Percentiles rank a stretch among this genome's conserved stretches.
These are phyloP conservation scores for Aspergillus campestris DNA, from an alignment of 495 filamentous ascomycete species.

Conservation along the genomic window DNA sequence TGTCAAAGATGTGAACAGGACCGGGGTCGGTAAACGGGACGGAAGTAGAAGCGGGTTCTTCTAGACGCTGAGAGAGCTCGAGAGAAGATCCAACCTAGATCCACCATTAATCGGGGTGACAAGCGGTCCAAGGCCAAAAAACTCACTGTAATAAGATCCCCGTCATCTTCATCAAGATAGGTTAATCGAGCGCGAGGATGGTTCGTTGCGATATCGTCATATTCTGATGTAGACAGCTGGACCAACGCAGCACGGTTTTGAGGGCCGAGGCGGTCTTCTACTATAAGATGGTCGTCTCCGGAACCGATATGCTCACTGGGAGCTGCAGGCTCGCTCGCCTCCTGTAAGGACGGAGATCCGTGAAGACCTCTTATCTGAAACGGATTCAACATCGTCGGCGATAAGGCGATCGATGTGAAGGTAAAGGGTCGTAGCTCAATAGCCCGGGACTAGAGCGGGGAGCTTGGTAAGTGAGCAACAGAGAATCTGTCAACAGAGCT, in stretches of 20 bases:
- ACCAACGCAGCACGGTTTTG: conserved; percentile 20
- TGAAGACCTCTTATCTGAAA: conserved; percentile 37
- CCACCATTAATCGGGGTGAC: conserved; percentile 3
- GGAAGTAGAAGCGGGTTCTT: conserved; percentile 27
- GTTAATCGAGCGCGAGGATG: conserved; percentile 44
- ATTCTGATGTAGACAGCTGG: conserved; percentile 34
- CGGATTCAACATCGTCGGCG: conserved; percentile 31
- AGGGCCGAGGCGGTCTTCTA: not conserved
- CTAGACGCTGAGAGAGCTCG: conserved; percentile 42
- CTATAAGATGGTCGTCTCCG: not conserved
- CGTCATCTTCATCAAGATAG: conserved; percentile 49
- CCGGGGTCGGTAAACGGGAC: conserved; percentile 8
- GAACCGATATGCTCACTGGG: not conserved
- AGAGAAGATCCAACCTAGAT: conserved; percentile 42
- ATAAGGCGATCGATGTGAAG: not conserved
- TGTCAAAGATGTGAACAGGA: conserved; percentile 41
- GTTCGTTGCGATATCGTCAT: conserved; percentile 38
- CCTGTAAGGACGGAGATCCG: conserved; percentile 8
- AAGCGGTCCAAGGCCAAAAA: not conserved
- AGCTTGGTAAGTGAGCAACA: too few species aligned
- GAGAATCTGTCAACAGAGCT: too few species aligned
- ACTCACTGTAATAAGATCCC: conserved; percentile 45
- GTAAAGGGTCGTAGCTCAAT: too few species aligned
- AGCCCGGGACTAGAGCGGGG: too few species aligned
- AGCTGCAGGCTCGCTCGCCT: conserved; percentile 2